Base-by-base conservation (phyloP, 768 basidiomycete species). In the Suillus paluster region DNA sequence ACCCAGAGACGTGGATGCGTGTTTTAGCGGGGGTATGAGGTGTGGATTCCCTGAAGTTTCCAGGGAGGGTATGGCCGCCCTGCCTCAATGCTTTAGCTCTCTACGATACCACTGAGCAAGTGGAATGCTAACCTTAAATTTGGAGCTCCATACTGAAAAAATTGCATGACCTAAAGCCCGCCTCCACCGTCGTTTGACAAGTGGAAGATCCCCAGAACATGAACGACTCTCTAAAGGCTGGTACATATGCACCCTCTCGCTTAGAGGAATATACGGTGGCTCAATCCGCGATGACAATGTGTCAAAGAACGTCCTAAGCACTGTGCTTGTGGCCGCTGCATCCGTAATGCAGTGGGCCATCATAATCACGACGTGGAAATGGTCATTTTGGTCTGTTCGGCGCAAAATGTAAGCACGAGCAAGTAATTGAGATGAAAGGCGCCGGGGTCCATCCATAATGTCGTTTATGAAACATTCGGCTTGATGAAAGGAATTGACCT, bases 11-110 rank as follows among this genome's bases (percentile, higher is more conserved):
- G 10, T 68, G 62, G 14, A 48, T 49, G 49, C 70, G 73, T 21
- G 80, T 80, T 34, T 68, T 68, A 21, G 84, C 78, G n/a, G 82
- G 81, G 0, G 76, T 80, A 46, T 69, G 70, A 27, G 67, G 66
- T 2, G 82, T 81, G 11, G 65, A 57, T 30, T 71, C 64, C 3
- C 78, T 77, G 33, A 78, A 66, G 8, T 68, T 78, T 50, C 80
- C 73, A 1, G 84, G 83, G 3, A 86, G 70, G 0, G 82, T 82
- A 56, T 86, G 85, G 2, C 86, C 85, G 17, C 85, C 85, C 84
- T 86, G 66, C 5, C 17, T 36, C n/a, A 56, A 44, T 36, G 34
- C 68, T 60, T 54, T 33, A 60, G 41, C 39, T 30, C 27, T 46
- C 12, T 19, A 7, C 15, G n/a, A 14, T n/a, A 33, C 14, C 17